Conservation (phyloP, 2,329 filamentous ascomycete genomes). For the Ascocoryne sarcoides region DNA sequence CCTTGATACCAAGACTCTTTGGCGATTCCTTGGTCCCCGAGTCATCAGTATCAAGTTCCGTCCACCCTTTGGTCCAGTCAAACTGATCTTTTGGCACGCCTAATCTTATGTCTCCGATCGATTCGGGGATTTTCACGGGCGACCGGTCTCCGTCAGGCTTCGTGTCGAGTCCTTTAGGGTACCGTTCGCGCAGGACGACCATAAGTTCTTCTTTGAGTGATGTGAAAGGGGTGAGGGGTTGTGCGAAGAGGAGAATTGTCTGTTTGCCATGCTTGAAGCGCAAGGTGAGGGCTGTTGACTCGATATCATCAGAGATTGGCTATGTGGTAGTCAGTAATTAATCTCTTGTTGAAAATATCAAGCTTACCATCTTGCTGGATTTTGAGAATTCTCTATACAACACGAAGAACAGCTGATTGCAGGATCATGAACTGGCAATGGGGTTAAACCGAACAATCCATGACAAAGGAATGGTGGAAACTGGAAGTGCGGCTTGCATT, state of each 20-base stretch:
- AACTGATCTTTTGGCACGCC: constrained; percentile 38
- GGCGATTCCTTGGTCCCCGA: constrained; percentile 29
- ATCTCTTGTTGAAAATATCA: too few species aligned
- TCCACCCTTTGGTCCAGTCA: constrained; percentile 42
- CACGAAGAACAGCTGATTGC: constrained; percentile 2
- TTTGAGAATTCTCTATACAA: constrained; percentile 1
- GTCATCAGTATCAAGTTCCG: constrained; percentile 30
- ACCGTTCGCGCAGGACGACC: constrained; percentile 46
- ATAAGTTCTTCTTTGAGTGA: constrained; percentile 51
- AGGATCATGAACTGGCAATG: too few species aligned
- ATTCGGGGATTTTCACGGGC: constrained; percentile 31
- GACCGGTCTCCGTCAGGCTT: constrained; percentile 5
- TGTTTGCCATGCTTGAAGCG: constrained; percentile 65
- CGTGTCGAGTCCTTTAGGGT: constrained; percentile 42
- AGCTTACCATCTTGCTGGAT: not conserved
- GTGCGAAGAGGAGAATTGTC: constrained; percentile 61
- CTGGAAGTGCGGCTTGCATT: too few species aligned
- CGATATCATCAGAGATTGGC: constrained; percentile 11
- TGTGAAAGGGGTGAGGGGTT: constrained; percentile 47
- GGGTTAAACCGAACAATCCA: too few species aligned
- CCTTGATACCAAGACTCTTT: constrained; percentile 30
- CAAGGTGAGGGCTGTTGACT: constrained; percentile 52
- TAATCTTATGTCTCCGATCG: constrained; percentile 35
- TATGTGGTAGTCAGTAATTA: too few species aligned
- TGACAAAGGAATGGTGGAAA: too few species aligned